A percentile compares a stretch with the other conserved stretches of the same genome.
Evolutionary conservation across 192 early-diverging fungal species (phyloP).

Genomic region (Gamsiella multidivaricata): DNA sequence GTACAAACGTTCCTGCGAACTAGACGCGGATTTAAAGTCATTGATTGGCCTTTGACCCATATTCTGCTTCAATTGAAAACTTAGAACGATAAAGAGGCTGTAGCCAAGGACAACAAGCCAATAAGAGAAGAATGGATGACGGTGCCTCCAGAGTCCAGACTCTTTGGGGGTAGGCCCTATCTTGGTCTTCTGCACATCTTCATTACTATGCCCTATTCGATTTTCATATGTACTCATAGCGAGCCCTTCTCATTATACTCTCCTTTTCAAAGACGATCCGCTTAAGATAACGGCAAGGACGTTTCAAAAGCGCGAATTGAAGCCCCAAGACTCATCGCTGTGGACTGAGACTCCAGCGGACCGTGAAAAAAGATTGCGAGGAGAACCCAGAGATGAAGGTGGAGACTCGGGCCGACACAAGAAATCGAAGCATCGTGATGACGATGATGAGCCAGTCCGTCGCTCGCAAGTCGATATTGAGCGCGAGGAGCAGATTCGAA

Average conservation of each 20-base stretch:
- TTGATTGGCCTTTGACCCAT: no score
- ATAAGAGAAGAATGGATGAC: slow-evolving; percentile 71
- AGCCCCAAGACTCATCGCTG: slow-evolving; percentile 58
- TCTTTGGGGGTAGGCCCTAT: slow-evolving; percentile 39
- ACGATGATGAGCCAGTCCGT: slow-evolving; percentile 12
- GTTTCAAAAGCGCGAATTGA: slow-evolving; percentile 57
- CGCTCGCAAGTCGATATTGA: slow-evolving; percentile 29
- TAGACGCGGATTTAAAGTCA: no score
- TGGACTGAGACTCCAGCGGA: slow-evolving; percentile 72
- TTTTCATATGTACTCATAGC: background rate
- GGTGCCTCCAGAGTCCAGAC: slow-evolving; percentile 63
- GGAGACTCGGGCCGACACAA: slow-evolving; percentile 15
- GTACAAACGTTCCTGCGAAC: background rate
- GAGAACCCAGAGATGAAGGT: slow-evolving; percentile 28
- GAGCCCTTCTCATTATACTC: background rate
- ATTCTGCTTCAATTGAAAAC: no score
- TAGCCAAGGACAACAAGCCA: slow-evolving; percentile 23
- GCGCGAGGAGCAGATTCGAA: slow-evolving; percentile 40
- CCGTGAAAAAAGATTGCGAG: slow-evolving; percentile 52
- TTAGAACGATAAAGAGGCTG: slow-evolving; percentile 5
- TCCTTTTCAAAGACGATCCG: slow-evolving; percentile 26
- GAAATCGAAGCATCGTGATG: slow-evolving; percentile 27
- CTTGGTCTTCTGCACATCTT: background rate
- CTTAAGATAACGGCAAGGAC: slow-evolving; percentile 54
- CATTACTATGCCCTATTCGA: background rate